Evolutionary conservation across 2,329 filamentous ascomycete genomes (phyloP), one percentile per base, ranked within the genome.

Genomic region (Monascus ruber): DNA sequence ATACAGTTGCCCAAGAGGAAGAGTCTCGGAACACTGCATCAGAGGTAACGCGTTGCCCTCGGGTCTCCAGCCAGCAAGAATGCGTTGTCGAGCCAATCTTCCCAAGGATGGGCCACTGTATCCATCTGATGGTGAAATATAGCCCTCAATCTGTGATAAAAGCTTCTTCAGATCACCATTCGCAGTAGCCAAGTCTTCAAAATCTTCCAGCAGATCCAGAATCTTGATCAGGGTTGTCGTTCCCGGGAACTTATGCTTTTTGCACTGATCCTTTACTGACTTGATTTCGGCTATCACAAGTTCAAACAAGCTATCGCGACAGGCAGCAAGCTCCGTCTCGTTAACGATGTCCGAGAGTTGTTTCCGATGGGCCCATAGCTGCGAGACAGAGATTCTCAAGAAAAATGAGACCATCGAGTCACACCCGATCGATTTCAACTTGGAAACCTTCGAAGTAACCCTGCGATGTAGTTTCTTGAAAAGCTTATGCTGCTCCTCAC

Each of bases 131-230:
- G 52, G 56, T 36, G 59, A 55, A 36, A 58, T 53, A 36, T 60
- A 54, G 38, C 47, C 52, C 38, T 62, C 58, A 29, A 64, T 56
- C 45, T 62, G 61, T 31, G 48, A 49, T 27, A 64, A 34, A 39
- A 54, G 55, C 31, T 60, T 60, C 9, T 55, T 56, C 7, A 58
- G 56, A 26, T 64, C 58, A 10, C 50, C 48, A 40, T 58, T 56
- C 29, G 54, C 52, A 17, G 47, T 48, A 5, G 54, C 51, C 11
- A 65, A 43, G 37, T 64, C 61, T 42, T 62, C 59, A 41, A 66
- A 63, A 31, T 63, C 56, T 39, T 64, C 62, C 32, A 64, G 44
- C 8, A 58, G 53, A 50, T 60, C 59, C 24, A 65, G 50, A 7
- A 54, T 56, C 37, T 62, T 62, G 26, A 58, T 58, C 10, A 65